Evolutionary conservation across 495 filamentous ascomycete species (phyloP), one percentile per base, ranked within the genome.

Genomic region (Glarea lozoyensis): DNA sequence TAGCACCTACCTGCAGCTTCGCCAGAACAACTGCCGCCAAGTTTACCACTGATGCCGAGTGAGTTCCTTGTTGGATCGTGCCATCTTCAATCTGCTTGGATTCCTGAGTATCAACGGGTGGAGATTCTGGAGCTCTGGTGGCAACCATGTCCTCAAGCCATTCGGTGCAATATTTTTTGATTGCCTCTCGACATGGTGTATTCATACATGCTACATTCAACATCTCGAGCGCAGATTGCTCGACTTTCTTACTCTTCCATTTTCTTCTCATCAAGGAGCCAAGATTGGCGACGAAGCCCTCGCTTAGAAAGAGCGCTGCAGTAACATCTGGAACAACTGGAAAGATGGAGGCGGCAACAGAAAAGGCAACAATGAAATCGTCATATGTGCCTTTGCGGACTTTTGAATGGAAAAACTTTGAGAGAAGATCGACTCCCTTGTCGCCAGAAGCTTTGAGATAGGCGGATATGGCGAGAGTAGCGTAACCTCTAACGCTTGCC

Each of bases 171-270:
- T 90, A 76, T 53, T 83, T 87, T 36, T 72, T 69, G 39, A 97
- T 81, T 12, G 80, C 80, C 48, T 86, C 81, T 12, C 88, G 79
- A 50, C 88, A 96, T 2, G 69, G 60, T 31, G 73, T 66, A 52
- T 88, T 81, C 62, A 93, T 82, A 61, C 88, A 94, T 13, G 90
- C 93, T 10, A 85, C 86, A 61, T 84, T 92, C 30, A 97, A 66
- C 68, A 97, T 79, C 46, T 97, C 85, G 41, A 97, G 63, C 19
- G 85, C 76, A 3, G 87, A 80, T 29, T 79, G 73, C 62, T 94
- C 88, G 30, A 95, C 80, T 41, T 82, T 82, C 48, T 72, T 70
- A 54, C 78, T 84, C 62, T 84, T 88, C 59, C 74, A 75, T 41
- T 84, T 82, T 53, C 78, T 76, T 40, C 81, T 71, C 59, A 88